Evolutionary conservation across 257 asterid genomes (phyloP).

Genomic region (Mentha longifolia): DNA sequence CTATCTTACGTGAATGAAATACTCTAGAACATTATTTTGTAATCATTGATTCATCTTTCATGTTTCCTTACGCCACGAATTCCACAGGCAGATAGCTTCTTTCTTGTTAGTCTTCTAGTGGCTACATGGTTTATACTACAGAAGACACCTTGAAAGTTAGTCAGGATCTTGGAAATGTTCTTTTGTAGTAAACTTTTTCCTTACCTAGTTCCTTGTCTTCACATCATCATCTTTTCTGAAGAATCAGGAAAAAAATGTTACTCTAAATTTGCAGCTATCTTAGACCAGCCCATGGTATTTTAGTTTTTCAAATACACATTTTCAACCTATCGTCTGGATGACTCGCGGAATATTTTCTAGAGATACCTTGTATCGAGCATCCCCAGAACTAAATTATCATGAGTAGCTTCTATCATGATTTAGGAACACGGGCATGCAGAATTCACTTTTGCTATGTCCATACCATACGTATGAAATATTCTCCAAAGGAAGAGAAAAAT

Average conservation of each 20-base stretch:
- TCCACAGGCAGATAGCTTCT: background rate
- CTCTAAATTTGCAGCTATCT: background rate
- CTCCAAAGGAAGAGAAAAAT: background rate
- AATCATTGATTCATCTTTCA: background rate
- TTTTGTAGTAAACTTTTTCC: background rate
- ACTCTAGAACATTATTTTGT: background rate
- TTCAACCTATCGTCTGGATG: slow-evolving; percentile 2
- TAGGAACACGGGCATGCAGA: background rate
- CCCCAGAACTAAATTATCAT: background rate
- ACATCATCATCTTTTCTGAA: background rate
- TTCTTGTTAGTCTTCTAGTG: slow-evolving; percentile 1
- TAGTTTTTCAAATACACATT: background rate
- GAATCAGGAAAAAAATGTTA: background rate
- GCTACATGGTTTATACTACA: background rate
- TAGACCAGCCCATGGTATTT: background rate
- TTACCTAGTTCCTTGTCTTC: slow-evolving; percentile 10
- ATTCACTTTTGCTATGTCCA: background rate
- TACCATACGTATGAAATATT: background rate
- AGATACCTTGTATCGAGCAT: too few species aligned
- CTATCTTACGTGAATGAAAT: background rate
- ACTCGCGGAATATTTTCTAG: background rate
- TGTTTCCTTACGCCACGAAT: background rate
- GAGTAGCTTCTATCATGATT: background rate
- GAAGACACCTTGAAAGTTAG: background rate
- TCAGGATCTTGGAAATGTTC: background rate